These are phyloP conservation scores for Vanrija pseudolonga DNA, from an alignment of 1,284 basidiomycete genomes.

Conservation along the genomic window DNA sequence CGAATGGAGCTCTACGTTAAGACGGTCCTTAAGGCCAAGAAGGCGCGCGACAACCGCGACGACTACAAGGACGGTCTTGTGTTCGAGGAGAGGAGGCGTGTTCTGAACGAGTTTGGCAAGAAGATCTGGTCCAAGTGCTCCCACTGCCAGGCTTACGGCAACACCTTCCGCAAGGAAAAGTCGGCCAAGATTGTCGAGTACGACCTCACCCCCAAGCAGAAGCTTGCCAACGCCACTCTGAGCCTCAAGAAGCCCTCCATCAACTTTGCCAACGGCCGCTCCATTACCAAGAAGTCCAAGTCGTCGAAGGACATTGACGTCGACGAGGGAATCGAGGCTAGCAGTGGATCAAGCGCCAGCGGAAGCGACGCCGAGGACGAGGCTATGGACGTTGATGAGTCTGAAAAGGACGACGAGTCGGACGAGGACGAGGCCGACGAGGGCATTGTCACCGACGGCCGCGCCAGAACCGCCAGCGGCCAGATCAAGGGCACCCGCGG, in stretches of 20 bases:
- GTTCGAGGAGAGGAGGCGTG: conserved; percentile 78
- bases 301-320: conserved; percentile 15
- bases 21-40: conserved; percentile 60
- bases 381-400: conserved; percentile 42
- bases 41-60: conserved; percentile 61
- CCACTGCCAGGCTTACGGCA: conserved; percentile 74
- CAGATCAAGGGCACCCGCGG: conserved; percentile 70
- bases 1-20: conserved; percentile 72
- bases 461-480: conserved; percentile 64
- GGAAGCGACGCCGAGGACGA: conserved; percentile 56
- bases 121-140: conserved; percentile 67
- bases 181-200: conserved; percentile 93
- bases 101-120: conserved; percentile 73
- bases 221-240: conserved; percentile 58
- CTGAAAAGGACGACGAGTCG: conserved; percentile 55
- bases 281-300: conserved; percentile 50
- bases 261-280: conserved; percentile 47
- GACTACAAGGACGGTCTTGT: conserved; percentile 84
- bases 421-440: conserved; percentile 32
- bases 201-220: conserved; percentile 77
- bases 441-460: conserved; percentile 51
- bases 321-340: conserved; percentile 45
- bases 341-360: conserved; percentile 35
- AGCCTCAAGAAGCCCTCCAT: conserved; percentile 44
- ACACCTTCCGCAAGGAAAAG: conserved; percentile 79